Evolutionary conservation across 2,329 filamentous ascomycete genomes (phyloP), one percentile per base, ranked within the genome.

Genomic region (Hypoxylon sp.): DNA sequence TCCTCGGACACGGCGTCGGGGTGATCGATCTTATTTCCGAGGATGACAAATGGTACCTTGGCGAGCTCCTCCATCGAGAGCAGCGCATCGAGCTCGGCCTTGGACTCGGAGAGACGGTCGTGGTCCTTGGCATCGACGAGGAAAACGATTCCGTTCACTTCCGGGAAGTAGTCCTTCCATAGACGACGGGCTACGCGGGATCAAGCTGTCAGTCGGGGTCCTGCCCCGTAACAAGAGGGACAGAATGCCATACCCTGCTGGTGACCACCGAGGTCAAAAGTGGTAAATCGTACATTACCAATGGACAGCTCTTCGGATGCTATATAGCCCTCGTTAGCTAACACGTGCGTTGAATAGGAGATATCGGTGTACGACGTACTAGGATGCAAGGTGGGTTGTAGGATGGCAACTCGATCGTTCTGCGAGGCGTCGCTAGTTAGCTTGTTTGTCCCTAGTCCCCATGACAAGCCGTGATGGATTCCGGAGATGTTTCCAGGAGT

Each of bases 1-100:
- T 98, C 94, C 83, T 99, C 95, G 66, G 90, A 94, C 51, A 98
- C 88, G 63, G 95, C 95, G 69, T 96, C 90, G 50, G 93, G 93
- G 81, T 98, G 93, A 77, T 99, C 95, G 77, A 99, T 99, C 87
- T 99, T 99, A 87, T 99, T 99, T 70, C 95, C 95, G 64, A 99
- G 86, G 69, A 99, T 87, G 61, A 98, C 86, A 77, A 98, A 98
- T 51, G 95, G 95, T 7, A 97, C 95, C 83, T 96, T 97, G 75
- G 87, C 82, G 33, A 99, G 86, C 75, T 98, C 94, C 80, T 99
- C 95, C 94, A 99, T 97, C 62, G 91, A 88, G 67, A 99, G 85
- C 48, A 98, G 89, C 50, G 91, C 92, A 73, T 99, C 95, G 63
- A 99, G 90, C 82, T 99, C 95, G 70, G 90, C 94, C 83, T 98